Conservation (phyloP, 2,329 filamentous ascomycete genomes). For the Aspergillus vadensis region DNA sequence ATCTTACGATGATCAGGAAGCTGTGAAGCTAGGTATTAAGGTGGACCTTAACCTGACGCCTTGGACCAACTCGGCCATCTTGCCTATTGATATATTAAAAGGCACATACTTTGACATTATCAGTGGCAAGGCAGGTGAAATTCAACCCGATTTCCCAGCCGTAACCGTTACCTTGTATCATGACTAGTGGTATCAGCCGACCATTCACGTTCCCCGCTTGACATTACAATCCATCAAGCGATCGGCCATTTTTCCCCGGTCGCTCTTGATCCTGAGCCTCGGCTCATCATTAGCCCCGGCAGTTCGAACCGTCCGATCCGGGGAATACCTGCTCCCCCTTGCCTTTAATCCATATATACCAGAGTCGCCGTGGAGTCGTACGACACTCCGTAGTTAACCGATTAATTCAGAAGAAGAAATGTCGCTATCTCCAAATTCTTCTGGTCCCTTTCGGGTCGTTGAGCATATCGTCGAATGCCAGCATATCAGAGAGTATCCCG, state of each 20-base stretch:
- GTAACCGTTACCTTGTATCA: background rate
- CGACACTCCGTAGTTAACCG: background rate
- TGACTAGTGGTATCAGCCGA: background rate
- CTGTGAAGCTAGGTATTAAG: conserved; percentile 5
- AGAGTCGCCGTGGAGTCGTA: no score
- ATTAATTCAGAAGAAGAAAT: conserved; percentile 21
- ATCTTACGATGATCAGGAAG: conserved; percentile 7
- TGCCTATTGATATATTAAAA: conserved; percentile 20
- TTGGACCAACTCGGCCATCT: conserved; percentile 43
- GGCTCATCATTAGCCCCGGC: background rate
- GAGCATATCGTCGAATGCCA: conserved; percentile 74
- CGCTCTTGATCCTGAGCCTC: background rate
- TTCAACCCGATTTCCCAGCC: background rate
- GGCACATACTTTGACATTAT: background rate
- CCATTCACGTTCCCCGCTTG: background rate
- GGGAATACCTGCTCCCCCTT: background rate
- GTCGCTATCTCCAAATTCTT: conserved; percentile 48
- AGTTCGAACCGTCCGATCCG: background rate
- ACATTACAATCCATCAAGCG: background rate
- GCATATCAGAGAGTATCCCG: conserved; percentile 80
- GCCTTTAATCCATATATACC: background rate
- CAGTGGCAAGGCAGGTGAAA: background rate
- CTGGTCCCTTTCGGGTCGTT: conserved; percentile 56
- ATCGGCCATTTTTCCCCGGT: background rate
- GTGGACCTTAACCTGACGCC: conserved; percentile 23